A percentile compares a stretch with the other conserved stretches of the same genome.
Evolutionary conservation across 2,329 filamentous ascomycete species (phyloP).

Genomic region (Penicillium griseofulvum): DNA sequence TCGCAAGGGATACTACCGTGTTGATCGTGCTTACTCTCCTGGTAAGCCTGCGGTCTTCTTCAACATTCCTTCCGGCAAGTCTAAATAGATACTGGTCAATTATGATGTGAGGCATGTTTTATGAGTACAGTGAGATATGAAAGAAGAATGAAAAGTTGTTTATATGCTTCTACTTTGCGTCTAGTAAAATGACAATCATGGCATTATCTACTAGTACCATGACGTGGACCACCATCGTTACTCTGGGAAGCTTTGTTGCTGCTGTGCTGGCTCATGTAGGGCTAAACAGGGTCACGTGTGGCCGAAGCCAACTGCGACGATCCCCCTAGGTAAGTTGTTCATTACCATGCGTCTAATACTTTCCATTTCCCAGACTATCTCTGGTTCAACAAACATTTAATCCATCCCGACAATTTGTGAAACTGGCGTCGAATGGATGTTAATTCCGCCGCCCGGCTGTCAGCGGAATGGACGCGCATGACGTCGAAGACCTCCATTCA

Average conservation of each 20-base stretch:
- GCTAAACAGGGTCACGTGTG: neutral
- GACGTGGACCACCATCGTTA: too few relatives aligned
- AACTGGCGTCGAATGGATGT: neutral
- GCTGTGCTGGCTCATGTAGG: neutral
- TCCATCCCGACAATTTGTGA: neutral
- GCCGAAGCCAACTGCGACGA: neutral
- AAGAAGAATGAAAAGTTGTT: neutral
- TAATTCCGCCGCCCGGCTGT: slow-evolving; percentile 1
- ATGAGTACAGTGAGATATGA: slow-evolving; percentile 1
- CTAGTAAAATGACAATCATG: neutral
- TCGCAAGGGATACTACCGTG: slow-evolving; percentile 85
- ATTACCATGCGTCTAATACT: neutral
- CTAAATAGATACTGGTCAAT: slow-evolving; percentile 27
- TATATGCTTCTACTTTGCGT: neutral
- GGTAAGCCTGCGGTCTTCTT: slow-evolving; percentile 64
- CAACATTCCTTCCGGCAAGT: slow-evolving; percentile 67
- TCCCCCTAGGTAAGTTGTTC: too few relatives aligned
- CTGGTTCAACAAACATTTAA: neutral
- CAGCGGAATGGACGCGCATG: slow-evolving; percentile 5
- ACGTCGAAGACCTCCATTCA: neutral
- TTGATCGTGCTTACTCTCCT: slow-evolving; percentile 64
- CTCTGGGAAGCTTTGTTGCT: too few relatives aligned
- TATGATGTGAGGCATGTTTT: slow-evolving; percentile 3
- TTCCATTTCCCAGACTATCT: neutral
- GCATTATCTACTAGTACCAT: neutral